phyloP scores from a whole-genome alignment of 169 alveolate genomes.

The Eimeria brunetti region DNA sequence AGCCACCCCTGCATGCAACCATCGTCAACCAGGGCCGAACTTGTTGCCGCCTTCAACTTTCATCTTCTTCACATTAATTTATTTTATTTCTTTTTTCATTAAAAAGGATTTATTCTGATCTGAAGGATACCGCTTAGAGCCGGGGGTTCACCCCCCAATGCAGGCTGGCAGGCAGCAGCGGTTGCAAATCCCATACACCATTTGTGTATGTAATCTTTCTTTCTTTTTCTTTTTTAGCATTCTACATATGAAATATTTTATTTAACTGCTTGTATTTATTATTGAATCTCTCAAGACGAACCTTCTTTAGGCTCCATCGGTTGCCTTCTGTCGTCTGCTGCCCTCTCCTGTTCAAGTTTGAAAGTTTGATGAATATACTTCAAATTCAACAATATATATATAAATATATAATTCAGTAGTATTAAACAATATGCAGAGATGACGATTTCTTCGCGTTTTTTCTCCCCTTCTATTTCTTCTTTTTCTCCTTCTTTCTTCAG shows the following conservation, averaged over 20 bases:
- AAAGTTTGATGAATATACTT: too few relatives aligned
- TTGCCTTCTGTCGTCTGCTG: too few relatives aligned
- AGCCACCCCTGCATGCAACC: conserved; percentile 45
- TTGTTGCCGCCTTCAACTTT: background rate
- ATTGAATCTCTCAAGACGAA: too few relatives aligned
- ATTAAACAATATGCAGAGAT: background rate
- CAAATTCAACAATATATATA: background rate
- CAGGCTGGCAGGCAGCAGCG: background rate
- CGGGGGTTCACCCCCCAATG: background rate
- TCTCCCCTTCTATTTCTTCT: background rate
- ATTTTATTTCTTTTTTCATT: background rate
- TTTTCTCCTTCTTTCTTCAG: background rate
- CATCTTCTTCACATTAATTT: background rate
- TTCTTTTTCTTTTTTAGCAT: background rate
- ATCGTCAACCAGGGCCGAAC: background rate
- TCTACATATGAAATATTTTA: background rate
- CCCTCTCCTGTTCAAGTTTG: too few relatives aligned
- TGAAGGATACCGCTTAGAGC: background rate
- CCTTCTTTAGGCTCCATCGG: too few relatives aligned
- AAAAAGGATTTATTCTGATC: background rate
- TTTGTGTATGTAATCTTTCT: background rate
- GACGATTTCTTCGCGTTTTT: background rate
- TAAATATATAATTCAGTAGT: too few relatives aligned
- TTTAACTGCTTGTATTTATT: background rate
- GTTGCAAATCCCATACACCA: background rate